phyloP scores from a whole-genome alignment of 129 eudicot species.

The Cynara cardunculus region DNA sequence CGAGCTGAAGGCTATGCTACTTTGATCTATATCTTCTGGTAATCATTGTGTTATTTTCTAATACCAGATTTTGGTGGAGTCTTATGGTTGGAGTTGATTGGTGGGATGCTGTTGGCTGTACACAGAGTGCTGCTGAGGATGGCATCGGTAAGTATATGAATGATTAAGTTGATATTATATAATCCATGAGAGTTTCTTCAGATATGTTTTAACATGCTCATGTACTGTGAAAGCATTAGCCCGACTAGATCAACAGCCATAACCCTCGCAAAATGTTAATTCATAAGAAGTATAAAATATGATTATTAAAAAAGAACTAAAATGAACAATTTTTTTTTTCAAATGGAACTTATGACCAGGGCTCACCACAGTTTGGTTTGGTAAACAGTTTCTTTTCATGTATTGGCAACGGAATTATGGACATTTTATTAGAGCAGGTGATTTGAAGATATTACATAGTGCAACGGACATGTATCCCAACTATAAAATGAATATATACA shows the following conservation, averaged over 20 bases:
- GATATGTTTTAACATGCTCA: background rate
- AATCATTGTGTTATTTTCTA: constrained; percentile 5
- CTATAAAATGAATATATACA: background rate
- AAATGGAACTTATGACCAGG: background rate
- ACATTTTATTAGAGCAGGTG: background rate
- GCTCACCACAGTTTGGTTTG: background rate
- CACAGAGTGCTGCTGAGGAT: constrained; percentile 99
- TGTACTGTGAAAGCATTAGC: background rate
- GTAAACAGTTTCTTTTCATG: background rate
- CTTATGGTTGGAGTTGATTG: constrained; percentile 99
- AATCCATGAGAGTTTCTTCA: background rate
- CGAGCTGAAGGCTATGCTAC: constrained; percentile 2
- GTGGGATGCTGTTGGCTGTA: constrained; percentile 99
- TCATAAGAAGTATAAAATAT: background rate
- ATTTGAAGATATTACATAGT: background rate
- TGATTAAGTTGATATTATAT: background rate
- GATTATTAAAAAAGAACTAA: background rate
- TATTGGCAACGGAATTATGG: background rate
- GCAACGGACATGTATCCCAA: background rate
- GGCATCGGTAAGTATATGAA: constrained; percentile 72
- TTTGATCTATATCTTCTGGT: background rate
- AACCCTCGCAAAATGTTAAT: background rate
- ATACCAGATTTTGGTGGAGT: constrained; percentile 96
- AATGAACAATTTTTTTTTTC: background rate
- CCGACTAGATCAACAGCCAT: background rate